Evolutionary conservation across 768 basidiomycete species (phyloP).

Genomic region (Lepiota venenata): DNA sequence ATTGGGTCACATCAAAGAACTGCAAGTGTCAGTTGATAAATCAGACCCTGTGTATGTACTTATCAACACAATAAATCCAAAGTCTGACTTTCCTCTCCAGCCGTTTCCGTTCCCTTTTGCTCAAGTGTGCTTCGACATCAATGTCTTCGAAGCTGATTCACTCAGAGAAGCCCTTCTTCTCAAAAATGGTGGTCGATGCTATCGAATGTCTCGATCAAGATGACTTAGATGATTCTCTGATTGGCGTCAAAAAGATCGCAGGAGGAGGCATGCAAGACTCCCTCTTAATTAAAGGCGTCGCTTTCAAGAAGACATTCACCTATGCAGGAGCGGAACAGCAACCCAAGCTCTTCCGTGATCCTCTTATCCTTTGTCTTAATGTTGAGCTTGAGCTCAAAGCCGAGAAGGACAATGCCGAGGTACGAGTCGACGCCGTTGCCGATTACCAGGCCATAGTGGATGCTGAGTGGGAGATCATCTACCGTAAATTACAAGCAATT

Average conservation of each 20-base stretch:
- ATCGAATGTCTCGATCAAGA: conserved; percentile 90
- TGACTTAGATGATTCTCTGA: conserved; percentile 92
- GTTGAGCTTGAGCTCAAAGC: conserved; percentile 99
- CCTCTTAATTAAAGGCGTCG: conserved; percentile 81
- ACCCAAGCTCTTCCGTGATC: conserved; percentile 87
- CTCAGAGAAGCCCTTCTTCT: conserved; percentile 98
- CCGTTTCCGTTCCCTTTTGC: conserved; percentile 87
- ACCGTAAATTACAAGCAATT: conserved; percentile 93
- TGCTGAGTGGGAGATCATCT: conserved; percentile 99
- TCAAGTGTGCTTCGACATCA: conserved; percentile 98
- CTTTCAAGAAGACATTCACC: conserved; percentile 99
- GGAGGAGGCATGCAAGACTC: conserved; percentile 99
- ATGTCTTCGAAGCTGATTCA: conserved; percentile 99
- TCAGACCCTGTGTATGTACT: conserved; percentile 78
- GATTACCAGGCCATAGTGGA: conserved; percentile 99
- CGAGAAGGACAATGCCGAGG: conserved; percentile 99
- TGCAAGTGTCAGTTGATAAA: conserved; percentile 89
- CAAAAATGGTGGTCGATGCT: conserved; percentile 97
- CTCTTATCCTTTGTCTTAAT: conserved; percentile 91
- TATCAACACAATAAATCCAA: background rate
- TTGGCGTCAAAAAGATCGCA: conserved; percentile 96
- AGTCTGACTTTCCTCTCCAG: conserved; percentile 36
- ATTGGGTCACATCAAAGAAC: conserved; percentile 79
- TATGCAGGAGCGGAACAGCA: conserved; percentile 99
- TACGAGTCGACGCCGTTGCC: conserved; percentile 92